Evolutionary conservation across 139 green algal genomes (phyloP).

Genomic region (Closterium sp.): DNA sequence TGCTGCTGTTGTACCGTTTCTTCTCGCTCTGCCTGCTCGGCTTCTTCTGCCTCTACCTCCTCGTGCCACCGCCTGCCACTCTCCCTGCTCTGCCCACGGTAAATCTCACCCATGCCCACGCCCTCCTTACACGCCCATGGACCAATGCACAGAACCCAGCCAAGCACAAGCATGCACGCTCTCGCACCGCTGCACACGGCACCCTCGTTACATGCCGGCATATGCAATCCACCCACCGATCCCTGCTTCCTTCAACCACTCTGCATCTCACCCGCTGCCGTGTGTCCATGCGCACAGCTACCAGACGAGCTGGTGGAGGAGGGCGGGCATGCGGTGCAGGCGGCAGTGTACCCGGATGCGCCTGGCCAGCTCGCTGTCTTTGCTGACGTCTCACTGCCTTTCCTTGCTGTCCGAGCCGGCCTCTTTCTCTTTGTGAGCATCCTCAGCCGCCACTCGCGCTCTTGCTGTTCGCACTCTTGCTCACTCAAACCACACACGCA

Average conservation of each 20-base stretch:
- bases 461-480: neutral
- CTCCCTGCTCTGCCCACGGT: neutral
- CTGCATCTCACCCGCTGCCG: neutral
- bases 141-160: too few relatives aligned
- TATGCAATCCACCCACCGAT: neutral
- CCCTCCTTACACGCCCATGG: neutral
- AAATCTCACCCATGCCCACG: neutral
- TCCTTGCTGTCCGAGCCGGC: slow-evolving; percentile 40
- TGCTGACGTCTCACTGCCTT: slow-evolving; percentile 4
- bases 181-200: too few relatives aligned
- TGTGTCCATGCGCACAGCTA: neutral
- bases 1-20: slow-evolving; percentile 60
- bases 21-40: slow-evolving; percentile 58
- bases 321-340: neutral
- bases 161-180: too few relatives aligned
- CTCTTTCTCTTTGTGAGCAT: slow-evolving; percentile 72
- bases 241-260: neutral
- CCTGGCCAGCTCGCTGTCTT: slow-evolving; percentile 37
- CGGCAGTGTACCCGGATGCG: neutral
- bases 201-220: neutral
- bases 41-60: slow-evolving; percentile 26
- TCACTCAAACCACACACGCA: neutral
- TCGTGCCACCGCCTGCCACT: neutral
- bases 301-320: neutral
- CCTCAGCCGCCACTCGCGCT: neutral